Conservation (phyloP, 805 yeast genomes). For the Zygosaccharomyces siamensis region DNA sequence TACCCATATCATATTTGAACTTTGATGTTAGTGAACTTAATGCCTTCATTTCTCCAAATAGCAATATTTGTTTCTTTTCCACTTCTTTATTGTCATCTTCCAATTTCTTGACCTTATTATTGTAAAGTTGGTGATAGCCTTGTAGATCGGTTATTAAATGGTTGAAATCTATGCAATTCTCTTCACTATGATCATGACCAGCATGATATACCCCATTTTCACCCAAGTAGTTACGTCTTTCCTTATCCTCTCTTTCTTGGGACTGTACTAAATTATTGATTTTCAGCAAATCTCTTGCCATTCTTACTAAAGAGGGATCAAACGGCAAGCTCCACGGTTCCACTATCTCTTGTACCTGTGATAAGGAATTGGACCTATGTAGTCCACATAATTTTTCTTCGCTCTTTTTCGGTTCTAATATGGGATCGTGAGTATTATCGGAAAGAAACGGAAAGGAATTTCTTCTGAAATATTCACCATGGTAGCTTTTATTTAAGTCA, state of each 20-base stretch:
- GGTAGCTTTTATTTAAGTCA: slow-evolving; percentile 19
- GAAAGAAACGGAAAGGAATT: slow-evolving; percentile 23
- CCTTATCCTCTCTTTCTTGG: slow-evolving; percentile 13
- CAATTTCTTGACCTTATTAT: slow-evolving; percentile 18
- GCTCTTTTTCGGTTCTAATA: slow-evolving; percentile 1
- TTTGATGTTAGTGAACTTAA: slow-evolving; percentile 54
- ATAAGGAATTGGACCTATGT: slow-evolving; percentile 24
- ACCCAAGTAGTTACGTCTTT: slow-evolving; percentile 2
- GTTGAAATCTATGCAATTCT: slow-evolving; percentile 5
- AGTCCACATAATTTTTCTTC: slow-evolving; percentile 4
- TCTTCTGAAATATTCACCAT: slow-evolving; percentile 27
- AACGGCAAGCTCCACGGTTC: slow-evolving; percentile 31
- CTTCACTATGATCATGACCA: slow-evolving; percentile 6
- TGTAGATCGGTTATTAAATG: slow-evolving; percentile 13
- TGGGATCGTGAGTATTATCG: slow-evolving; percentile 11
- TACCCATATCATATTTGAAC: slow-evolving; percentile 59
- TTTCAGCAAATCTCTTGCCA: slow-evolving; percentile 29
- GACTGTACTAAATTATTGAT: slow-evolving; percentile 16
- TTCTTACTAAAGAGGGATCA: slow-evolving; percentile 28
- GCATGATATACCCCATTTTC: slow-evolving; percentile 3
- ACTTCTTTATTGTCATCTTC: slow-evolving; percentile 20
- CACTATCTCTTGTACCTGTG: slow-evolving; percentile 24
- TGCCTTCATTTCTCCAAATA: slow-evolving; percentile 43
- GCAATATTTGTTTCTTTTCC: slow-evolving; percentile 30
- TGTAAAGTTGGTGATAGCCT: slow-evolving; percentile 16